phyloP scores from a whole-genome alignment of 345 rosid species.

The Psidium friedrichsthalianum region DNA sequence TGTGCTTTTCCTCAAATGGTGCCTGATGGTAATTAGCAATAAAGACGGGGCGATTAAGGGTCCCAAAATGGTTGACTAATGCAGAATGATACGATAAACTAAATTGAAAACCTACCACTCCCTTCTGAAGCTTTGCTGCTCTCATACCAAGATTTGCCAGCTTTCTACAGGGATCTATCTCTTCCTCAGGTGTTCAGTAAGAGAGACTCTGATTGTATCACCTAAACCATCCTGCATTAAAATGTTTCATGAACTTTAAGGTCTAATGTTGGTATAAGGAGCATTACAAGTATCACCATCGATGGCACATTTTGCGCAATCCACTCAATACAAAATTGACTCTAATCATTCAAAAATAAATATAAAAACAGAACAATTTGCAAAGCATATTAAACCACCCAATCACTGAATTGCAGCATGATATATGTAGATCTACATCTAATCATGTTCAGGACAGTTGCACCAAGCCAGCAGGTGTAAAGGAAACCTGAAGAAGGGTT shows the following conservation, averaged over 20 bases:
- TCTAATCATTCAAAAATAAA: neutral
- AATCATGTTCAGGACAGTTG: neutral
- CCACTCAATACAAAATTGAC: neutral
- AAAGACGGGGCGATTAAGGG: neutral
- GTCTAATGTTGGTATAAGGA: neutral
- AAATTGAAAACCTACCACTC: slow-evolving; percentile 60
- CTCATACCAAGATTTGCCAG: slow-evolving; percentile 83
- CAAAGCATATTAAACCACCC: neutral
- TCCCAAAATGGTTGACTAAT: neutral
- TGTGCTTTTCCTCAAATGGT: slow-evolving; percentile 95
- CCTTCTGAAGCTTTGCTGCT: slow-evolving; percentile 77
- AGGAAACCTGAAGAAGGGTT: slow-evolving; percentile 80
- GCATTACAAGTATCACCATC: neutral
- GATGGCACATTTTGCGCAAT: neutral
- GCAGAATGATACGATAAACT: neutral
- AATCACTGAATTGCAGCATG: neutral
- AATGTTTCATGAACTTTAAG: neutral
- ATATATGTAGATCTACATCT: neutral
- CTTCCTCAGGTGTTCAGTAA: slow-evolving; percentile 91
- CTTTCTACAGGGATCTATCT: slow-evolving; percentile 91
- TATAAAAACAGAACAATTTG: neutral
- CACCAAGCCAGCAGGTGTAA: neutral
- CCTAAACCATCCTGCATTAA: slow-evolving; percentile 85
- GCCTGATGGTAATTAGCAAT: slow-evolving; percentile 25
- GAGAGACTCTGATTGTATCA: slow-evolving; percentile 95